phyloP scores from a whole-genome alignment of 2,329 filamentous ascomycete species.

The Monilinia vaccinii-corymbosi region DNA sequence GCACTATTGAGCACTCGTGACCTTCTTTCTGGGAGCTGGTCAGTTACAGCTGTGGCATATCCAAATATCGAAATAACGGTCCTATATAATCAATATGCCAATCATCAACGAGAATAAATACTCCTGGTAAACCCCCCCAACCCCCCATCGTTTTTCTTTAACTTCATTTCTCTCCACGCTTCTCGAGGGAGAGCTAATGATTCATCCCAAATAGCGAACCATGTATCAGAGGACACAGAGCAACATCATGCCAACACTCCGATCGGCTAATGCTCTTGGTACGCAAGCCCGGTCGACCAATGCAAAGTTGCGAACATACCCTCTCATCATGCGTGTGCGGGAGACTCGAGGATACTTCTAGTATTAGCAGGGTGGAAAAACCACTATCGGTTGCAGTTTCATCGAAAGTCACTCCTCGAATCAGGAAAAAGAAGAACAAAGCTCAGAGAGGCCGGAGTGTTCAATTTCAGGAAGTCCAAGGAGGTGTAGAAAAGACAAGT shows the following conservation, averaged over 20 bases:
- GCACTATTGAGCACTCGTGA: too few species aligned
- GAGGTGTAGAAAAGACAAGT: neutral
- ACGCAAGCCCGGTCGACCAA: slow-evolving; percentile 25
- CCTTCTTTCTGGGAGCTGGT: too few species aligned
- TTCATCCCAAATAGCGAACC: slow-evolving; percentile 16
- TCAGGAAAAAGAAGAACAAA: neutral
- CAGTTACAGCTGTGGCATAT: too few species aligned
- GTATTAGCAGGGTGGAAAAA: neutral
- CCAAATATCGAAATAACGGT: neutral
- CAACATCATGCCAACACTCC: slow-evolving; percentile 22
- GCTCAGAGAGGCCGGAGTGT: neutral
- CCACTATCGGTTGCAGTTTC: neutral
- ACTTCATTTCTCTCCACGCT: neutral
- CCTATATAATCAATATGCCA: slow-evolving; percentile 17
- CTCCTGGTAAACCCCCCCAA: slow-evolving; percentile 19
- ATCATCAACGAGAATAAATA: slow-evolving; percentile 26
- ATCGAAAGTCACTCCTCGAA: neutral
- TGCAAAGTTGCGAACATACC: slow-evolving; percentile 24
- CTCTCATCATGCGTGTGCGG: slow-evolving; percentile 22
- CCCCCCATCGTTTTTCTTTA: neutral
- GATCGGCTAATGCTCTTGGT: slow-evolving; percentile 24
- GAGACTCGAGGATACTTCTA: slow-evolving; percentile 15
- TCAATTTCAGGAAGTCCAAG: neutral
- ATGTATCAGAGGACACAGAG: slow-evolving; percentile 26
- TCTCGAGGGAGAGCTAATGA: neutral